These are phyloP conservation scores for Penicillium rolfsii DNA, from an alignment of 2,329 filamentous ascomycete species.

Conservation along the genomic window DNA sequence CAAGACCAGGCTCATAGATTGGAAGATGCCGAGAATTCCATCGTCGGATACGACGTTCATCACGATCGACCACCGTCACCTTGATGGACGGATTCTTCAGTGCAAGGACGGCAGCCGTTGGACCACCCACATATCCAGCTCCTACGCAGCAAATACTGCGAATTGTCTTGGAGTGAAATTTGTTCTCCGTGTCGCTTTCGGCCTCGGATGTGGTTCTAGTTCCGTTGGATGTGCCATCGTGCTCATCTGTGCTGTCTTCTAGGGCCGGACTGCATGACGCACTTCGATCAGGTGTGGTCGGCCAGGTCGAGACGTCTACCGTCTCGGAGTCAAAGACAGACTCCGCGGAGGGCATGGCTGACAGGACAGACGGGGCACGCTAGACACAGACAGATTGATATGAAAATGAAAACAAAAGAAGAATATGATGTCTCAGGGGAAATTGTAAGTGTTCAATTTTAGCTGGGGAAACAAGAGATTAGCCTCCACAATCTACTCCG, in stretches of 20 bases:
- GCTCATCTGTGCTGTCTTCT: conserved; percentile 7
- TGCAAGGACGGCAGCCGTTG: conserved; percentile 32
- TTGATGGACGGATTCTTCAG: conserved; percentile 32
- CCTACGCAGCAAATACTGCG: conserved; percentile 31
- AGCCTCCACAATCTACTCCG: neutral
- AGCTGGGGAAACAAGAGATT: neutral
- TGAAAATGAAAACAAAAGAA: neutral
- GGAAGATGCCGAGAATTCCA: conserved; percentile 36
- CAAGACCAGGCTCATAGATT: conserved; percentile 33
- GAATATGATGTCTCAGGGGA: neutral
- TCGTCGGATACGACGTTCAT: conserved; percentile 27
- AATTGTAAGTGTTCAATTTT: neutral
- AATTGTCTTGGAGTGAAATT: conserved; percentile 12
- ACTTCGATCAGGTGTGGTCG: conserved; percentile 15
- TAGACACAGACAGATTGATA: neutral
- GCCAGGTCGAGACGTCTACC: conserved; percentile 7
- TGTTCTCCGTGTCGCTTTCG: conserved; percentile 2
- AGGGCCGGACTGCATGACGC: conserved; percentile 10
- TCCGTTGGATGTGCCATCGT: neutral
- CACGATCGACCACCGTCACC: conserved; percentile 33
- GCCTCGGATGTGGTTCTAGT: neutral
- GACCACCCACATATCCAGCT: conserved; percentile 32
- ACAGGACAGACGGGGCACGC: no score
- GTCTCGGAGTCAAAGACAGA: conserved; percentile 8
- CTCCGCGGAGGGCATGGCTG: conserved; percentile 6